phyloP scores from a whole-genome alignment of 768 basidiomycete species.

The Psilocybe tampanensis region DNA sequence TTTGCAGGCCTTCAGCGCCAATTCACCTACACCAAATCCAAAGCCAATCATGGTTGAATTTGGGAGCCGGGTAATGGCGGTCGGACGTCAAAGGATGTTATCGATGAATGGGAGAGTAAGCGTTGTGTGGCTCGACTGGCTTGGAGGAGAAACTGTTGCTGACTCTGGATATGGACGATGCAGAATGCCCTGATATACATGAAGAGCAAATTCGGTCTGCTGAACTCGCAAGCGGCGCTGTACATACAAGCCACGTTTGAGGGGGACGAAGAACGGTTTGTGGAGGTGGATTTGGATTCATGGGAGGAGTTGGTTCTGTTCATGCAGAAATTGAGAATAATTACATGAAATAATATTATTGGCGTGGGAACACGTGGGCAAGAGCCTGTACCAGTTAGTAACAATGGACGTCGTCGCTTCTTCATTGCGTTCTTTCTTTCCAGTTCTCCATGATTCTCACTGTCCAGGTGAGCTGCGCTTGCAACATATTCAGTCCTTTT shows the following conservation, averaged over 20 bases:
- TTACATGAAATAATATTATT: constrained; percentile 16
- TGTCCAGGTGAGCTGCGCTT: neutral
- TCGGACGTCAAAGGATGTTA: constrained; percentile 33
- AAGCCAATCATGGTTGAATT: constrained; percentile 36
- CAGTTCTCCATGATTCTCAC: neutral
- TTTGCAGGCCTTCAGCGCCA: constrained; percentile 28
- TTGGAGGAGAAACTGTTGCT: neutral
- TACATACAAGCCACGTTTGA: constrained; percentile 31
- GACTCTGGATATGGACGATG: neutral
- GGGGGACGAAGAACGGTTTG: constrained; percentile 26
- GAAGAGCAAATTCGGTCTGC: constrained; percentile 38
- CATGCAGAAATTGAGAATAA: constrained; percentile 29
- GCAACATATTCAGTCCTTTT: neutral
- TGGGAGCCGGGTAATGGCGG: constrained; percentile 33
- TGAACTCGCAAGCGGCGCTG: constrained; percentile 30
- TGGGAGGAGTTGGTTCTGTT: constrained; percentile 38
- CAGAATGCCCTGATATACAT: constrained; percentile 38
- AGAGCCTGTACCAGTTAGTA: constrained; percentile 4
- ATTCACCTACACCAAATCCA: constrained; percentile 18
- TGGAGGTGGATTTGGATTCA: constrained; percentile 38
- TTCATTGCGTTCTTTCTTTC: neutral
- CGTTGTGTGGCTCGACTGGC: neutral
- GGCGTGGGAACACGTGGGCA: neutral
- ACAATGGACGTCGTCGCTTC: neutral
- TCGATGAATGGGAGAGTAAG: constrained; percentile 35